A percentile compares a stretch with the other conserved stretches of the same genome.
Evolutionary conservation across 164 flowering plant species (phyloP).

Genomic region (Umbellularia californica): DNA sequence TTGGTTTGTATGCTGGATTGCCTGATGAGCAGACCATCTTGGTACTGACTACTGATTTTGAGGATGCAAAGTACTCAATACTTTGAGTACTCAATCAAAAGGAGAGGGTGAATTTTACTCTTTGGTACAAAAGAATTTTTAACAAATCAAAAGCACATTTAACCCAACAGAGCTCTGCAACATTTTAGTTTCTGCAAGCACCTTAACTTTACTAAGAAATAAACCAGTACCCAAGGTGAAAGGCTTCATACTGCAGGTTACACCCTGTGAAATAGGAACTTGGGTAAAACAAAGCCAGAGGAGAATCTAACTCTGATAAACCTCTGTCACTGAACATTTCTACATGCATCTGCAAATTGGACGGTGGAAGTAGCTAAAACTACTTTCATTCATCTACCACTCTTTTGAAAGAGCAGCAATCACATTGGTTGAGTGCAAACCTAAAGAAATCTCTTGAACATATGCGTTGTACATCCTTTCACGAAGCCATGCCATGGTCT

Average conservation of each 20-base stretch:
- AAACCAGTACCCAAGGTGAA: background rate
- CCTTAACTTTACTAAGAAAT: background rate
- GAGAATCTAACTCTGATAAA: background rate
- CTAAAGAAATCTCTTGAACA: no score
- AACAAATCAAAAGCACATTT: background rate
- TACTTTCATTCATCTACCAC: no score
- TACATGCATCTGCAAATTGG: no score
- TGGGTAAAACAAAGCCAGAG: background rate
- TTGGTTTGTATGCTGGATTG: background rate
- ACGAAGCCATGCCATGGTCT: no score
- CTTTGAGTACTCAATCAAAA: background rate
- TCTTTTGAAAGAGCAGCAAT: no score
- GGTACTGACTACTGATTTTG: background rate
- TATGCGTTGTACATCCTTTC: no score
- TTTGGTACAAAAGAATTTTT: background rate
- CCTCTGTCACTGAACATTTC: no score
- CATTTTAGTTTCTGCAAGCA: background rate
- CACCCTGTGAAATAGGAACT: background rate
- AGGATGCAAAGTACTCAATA: background rate
- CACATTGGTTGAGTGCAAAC: no score
- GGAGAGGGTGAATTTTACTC: background rate
- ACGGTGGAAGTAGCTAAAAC: no score
- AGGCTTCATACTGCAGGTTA: background rate
- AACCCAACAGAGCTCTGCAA: no score
- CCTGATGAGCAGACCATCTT: background rate